phyloP scores from a whole-genome alignment of 139 green algal species.

The Micractinium conductrix region DNA sequence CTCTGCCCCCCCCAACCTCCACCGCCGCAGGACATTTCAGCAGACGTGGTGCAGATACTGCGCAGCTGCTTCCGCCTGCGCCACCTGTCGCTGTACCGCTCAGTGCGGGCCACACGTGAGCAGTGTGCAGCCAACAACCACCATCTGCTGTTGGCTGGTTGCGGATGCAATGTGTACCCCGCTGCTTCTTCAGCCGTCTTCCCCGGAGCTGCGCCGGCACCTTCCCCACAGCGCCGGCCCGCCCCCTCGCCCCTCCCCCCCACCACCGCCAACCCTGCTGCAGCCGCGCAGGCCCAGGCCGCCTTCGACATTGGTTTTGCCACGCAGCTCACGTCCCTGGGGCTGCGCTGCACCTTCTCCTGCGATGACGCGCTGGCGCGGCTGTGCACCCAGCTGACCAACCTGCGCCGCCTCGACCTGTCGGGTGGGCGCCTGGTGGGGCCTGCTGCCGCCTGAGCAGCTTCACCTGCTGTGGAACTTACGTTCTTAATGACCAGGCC shows the following conservation, averaged over 20 bases:
- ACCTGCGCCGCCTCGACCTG: conserved; percentile 4
- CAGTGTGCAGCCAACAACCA: neutral
- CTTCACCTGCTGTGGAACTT: too few species aligned
- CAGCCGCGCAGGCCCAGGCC: neutral
- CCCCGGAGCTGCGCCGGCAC: too few species aligned
- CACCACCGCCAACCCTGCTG: neutral
- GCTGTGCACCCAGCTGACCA: neutral
- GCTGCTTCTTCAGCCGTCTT: neutral
- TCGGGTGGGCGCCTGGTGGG: neutral
- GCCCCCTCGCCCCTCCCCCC: neutral
- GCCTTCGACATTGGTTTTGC: conserved; percentile 8
- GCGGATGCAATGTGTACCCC: neutral
- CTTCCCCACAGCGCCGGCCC: neutral
- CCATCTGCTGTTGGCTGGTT: neutral
- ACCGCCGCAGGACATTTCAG: conserved; percentile 4
- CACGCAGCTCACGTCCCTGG: neutral
- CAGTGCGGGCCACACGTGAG: neutral
- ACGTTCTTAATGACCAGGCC: neutral
- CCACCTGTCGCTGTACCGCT: neutral
- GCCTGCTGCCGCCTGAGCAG: too few species aligned
- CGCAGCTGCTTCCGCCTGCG: neutral
- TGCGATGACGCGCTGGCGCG: neutral
- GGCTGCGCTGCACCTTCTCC: conserved; percentile 12
- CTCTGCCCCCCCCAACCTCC: too few species aligned
- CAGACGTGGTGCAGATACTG: neutral